phyloP scores from a whole-genome alignment of 2,329 filamentous ascomycete genomes.

The Claviceps monticola region DNA sequence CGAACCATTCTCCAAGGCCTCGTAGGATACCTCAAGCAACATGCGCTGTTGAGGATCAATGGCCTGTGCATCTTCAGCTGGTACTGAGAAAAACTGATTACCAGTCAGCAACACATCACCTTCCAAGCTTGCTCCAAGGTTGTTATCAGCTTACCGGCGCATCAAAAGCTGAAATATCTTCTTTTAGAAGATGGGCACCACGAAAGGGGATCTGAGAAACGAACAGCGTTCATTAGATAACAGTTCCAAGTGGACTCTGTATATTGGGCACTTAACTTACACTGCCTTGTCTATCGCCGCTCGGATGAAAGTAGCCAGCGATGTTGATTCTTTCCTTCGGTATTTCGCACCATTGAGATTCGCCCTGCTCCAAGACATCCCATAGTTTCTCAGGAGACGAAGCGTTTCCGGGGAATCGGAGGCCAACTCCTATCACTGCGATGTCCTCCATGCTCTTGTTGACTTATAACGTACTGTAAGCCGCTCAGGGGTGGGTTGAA shows the following conservation, averaged over 20 bases:
- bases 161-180: conserved; percentile 33
- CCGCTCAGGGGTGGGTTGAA: neutral
- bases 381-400: conserved; percentile 30
- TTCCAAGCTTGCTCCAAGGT: neutral
- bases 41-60: conserved; percentile 41
- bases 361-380: conserved; percentile 29
- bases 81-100: conserved; percentile 34
- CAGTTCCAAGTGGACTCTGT: neutral
- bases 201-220: conserved; percentile 28
- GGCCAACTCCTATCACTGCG: conserved; percentile 36
- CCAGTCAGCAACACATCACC: neutral
- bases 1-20: conserved; percentile 35
- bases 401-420: conserved; percentile 37
- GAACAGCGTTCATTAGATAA: conserved; percentile 4
- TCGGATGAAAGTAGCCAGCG: conserved; percentile 39
- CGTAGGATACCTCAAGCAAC: conserved; percentile 35
- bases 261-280: conserved; percentile 24
- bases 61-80: conserved; percentile 35
- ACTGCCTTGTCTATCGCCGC: conserved; percentile 32
- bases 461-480: neutral
- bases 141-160: conserved; percentile 24
- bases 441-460: conserved; percentile 23
- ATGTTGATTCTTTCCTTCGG: conserved; percentile 35
- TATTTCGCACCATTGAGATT: conserved; percentile 35
- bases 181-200: conserved; percentile 37